Evolutionary conservation across 352 stramenopile species (phyloP).

Genomic region (Elongisporangium undulatum): DNA sequence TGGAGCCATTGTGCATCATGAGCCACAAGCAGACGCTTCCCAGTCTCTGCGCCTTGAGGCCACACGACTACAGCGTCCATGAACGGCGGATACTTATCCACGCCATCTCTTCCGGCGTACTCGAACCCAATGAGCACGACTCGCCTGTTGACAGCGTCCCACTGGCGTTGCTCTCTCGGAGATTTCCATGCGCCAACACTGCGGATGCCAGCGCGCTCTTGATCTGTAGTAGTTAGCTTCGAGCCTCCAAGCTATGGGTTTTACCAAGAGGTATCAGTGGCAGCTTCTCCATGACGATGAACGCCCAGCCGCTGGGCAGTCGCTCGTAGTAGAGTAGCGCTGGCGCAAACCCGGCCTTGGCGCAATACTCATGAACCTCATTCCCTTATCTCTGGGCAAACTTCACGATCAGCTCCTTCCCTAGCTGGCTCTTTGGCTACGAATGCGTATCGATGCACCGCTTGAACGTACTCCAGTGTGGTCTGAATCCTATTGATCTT

Average conservation of each 20-base stretch:
- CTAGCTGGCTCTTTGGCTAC: slow-evolving; percentile 7
- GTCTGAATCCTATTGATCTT: slow-evolving; percentile 6
- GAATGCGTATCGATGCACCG: slow-evolving; percentile 14
- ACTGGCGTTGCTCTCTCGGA: slow-evolving; percentile 16
- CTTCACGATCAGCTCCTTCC: slow-evolving; percentile 17
- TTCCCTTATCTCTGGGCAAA: slow-evolving; percentile 14
- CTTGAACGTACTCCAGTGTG: slow-evolving; percentile 15
- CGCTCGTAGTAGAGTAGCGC: slow-evolving; percentile 12
- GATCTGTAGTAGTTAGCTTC: slow-evolving; percentile 12
- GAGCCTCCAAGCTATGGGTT: not conserved
- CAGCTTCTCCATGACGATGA: slow-evolving; percentile 21
- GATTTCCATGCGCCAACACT: slow-evolving; percentile 8
- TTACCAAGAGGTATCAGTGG: not conserved
- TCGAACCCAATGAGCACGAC: slow-evolving; percentile 27
- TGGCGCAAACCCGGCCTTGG: slow-evolving; percentile 9
- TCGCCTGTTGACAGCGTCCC: slow-evolving; percentile 16
- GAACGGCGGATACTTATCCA: slow-evolving; percentile 1
- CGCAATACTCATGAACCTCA: slow-evolving; percentile 17
- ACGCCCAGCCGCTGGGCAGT: slow-evolving; percentile 15
- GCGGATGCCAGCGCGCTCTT: slow-evolving; percentile 1
- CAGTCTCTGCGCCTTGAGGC: slow-evolving; percentile 6
- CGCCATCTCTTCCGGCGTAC: slow-evolving; percentile 19
- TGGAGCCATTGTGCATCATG: no score
- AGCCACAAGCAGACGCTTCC: no score
- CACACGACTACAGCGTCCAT: slow-evolving; percentile 21